Evolutionary conservation across 768 basidiomycete species (phyloP), one percentile per base, ranked within the genome.

Genomic region (Hydnomerulius pinastri): DNA sequence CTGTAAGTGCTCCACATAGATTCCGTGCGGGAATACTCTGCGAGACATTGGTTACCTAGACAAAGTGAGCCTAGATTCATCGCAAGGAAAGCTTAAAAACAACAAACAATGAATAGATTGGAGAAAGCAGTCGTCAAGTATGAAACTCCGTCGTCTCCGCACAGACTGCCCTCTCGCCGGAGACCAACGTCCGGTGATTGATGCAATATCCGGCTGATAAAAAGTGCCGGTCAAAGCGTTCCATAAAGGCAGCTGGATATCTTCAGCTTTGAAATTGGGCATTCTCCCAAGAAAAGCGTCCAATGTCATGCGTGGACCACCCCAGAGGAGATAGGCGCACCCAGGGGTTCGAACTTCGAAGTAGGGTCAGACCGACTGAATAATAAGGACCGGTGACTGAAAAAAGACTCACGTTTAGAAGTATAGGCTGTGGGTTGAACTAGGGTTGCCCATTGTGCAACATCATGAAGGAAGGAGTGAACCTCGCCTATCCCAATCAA

Each of bases 1-100:
- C 71, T 72, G 17, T 50, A 53, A 43, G 38, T 20, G 13, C 65
- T 66, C 53, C 64, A 60, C 2, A 72, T 54, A 43, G 28, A 30
- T 61, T 58, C 9, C 47, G n/a, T 7, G 24, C 37, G 25, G 52
- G 67, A 20, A 47, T 57, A 32, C 30, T 37, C 36, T 44, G 27
- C 58, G 45, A 59, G 43, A 24, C 53, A 50, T 15, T 33, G 33
- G 30, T 17, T 35, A 43, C 51, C 54, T 57, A 8, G 39, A 15
- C 25, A 17, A 23, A 9, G 11, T 40, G 33, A 45, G 17, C 10
- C 2, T 11, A 12, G 45, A 35, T 13, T 13, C 32, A 29, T 39
- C 2, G 15, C 4, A 11, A 20, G n/a, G n/a, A n/a, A 41, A 48
- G 28, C 25, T 15, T 5, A 54, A 60, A 32, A 20, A 68, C 68